These are phyloP conservation scores for Elaeis guineensis DNA, from an alignment of 176 grass and related monocot species.

Conservation along the genomic window DNA sequence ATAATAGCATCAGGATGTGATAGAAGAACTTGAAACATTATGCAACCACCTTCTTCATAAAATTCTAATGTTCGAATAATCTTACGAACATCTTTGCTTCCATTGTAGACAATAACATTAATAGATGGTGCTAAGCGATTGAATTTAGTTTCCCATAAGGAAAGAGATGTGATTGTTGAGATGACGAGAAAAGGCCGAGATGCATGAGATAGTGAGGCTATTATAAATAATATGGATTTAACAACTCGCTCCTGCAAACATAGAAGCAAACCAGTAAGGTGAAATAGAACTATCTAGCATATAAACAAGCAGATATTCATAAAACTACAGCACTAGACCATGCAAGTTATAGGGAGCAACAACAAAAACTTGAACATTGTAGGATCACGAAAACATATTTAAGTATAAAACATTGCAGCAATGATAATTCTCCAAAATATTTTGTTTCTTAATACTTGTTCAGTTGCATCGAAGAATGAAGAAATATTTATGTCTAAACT, in stretches of 20 bases:
- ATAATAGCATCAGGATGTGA: conserved; percentile 58
- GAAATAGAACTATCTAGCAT: neutral
- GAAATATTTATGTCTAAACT: no score
- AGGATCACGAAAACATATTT: no score
- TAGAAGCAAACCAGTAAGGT: neutral
- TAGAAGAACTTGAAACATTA: conserved; percentile 86
- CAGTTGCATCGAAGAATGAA: no score
- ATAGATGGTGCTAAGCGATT: conserved; percentile 57
- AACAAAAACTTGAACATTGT: no score
- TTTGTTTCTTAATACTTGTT: no score
- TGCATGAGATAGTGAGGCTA: conserved; percentile 45
- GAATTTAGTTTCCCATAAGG: conserved; percentile 77
- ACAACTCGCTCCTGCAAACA: conserved; percentile 66
- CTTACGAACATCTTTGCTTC: conserved; percentile 50
- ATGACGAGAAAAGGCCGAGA: conserved; percentile 65
- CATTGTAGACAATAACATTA: conserved; percentile 72
- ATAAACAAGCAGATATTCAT: no score
- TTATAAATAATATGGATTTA: conserved; percentile 63
- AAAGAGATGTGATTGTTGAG: conserved; percentile 41
- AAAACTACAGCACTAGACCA: no score
- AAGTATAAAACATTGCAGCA: no score
- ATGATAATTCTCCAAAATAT: no score
- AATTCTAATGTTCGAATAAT: conserved; percentile 70
- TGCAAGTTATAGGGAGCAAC: no score
- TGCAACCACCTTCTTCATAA: conserved; percentile 39